Conservation (phyloP, 1,284 basidiomycete genomes). For the Lentinula novae-zelandiae region DNA sequence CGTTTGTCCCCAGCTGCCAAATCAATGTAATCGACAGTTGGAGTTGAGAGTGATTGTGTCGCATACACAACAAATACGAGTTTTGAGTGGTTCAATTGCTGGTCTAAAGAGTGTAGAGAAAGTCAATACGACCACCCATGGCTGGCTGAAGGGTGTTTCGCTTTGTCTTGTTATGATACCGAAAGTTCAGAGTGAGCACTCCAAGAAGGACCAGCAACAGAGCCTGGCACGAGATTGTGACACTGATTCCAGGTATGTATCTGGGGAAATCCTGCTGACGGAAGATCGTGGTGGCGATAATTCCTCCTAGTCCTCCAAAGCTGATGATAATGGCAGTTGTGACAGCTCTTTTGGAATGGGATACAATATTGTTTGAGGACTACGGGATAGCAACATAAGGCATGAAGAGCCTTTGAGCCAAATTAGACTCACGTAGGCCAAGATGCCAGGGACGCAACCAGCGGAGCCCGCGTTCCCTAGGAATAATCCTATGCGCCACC, state of each 20-base stretch:
- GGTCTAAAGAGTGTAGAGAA: conserved; percentile 5
- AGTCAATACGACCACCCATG: not conserved
- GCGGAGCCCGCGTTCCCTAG: conserved; percentile 38
- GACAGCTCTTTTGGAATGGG: conserved; percentile 43
- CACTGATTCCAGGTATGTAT: conserved; percentile 34
- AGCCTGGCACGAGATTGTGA: conserved; percentile 24
- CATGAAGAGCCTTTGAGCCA: not conserved
- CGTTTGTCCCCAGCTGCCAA: too few species aligned
- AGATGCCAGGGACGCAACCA: conserved; percentile 40
- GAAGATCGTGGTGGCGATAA: conserved; percentile 36
- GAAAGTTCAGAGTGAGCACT: conserved; percentile 31
- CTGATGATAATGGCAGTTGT: conserved; percentile 38
- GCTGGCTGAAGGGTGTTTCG: not conserved
- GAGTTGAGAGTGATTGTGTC: too few species aligned
- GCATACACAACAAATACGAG: too few species aligned
- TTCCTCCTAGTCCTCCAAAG: conserved; percentile 26
- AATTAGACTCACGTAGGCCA: conserved; percentile 40
- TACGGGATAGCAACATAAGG: conserved; percentile 18
- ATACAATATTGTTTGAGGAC: conserved; percentile 44
- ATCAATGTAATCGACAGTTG: not conserved
- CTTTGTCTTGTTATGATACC: conserved; percentile 27
- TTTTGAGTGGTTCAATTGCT: too few species aligned
- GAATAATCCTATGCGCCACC: conserved; percentile 34
- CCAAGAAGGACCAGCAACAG: conserved; percentile 32
- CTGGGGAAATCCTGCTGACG: conserved; percentile 36